A percentile compares a stretch with the other conserved stretches of the same genome.
Evolutionary conservation across 257 asterid species (phyloP).

Genomic region (Przewalskia tangutica): DNA sequence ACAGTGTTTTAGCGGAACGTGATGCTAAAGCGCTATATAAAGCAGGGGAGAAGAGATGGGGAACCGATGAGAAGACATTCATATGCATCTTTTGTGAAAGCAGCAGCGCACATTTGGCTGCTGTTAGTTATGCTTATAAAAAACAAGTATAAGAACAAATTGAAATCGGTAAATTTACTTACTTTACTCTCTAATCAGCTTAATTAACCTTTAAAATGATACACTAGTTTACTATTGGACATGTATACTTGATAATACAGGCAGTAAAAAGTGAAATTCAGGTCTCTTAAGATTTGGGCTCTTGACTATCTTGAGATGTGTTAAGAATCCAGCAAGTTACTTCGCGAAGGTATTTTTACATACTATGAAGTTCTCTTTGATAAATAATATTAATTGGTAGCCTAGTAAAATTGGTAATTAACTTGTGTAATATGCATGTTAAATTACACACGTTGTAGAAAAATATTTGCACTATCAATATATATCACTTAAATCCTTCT

Average conservation of each 20-base stretch:
- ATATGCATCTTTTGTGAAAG: constrained; percentile 58
- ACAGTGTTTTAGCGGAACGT: constrained; percentile 45
- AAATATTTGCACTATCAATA: background rate
- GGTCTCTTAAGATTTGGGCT: constrained; percentile 69
- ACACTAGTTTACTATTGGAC: background rate
- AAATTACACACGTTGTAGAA: too few species aligned
- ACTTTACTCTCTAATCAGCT: background rate
- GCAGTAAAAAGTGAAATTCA: constrained; percentile 77
- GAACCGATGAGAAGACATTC: constrained; percentile 83
- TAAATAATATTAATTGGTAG: background rate
- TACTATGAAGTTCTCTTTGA: background rate
- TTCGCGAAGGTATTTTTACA: constrained; percentile 65
- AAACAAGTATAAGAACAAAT: constrained; percentile 50
- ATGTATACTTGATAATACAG: constrained; percentile 32
- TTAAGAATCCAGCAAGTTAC: constrained; percentile 65
- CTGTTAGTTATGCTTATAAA: constrained; percentile 56
- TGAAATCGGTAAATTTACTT: constrained; percentile 43
- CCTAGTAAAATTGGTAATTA: background rate
- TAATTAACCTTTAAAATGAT: background rate
- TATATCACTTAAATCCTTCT: background rate
- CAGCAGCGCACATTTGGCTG: constrained; percentile 68
- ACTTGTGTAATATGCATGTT: background rate
- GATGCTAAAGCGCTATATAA: constrained; percentile 83
- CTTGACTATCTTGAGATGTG: constrained; percentile 55
- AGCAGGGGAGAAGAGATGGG: constrained; percentile 87